Conservation (phyloP, 2,329 filamentous ascomycete genomes). For the Helotiales sp. region DNA sequence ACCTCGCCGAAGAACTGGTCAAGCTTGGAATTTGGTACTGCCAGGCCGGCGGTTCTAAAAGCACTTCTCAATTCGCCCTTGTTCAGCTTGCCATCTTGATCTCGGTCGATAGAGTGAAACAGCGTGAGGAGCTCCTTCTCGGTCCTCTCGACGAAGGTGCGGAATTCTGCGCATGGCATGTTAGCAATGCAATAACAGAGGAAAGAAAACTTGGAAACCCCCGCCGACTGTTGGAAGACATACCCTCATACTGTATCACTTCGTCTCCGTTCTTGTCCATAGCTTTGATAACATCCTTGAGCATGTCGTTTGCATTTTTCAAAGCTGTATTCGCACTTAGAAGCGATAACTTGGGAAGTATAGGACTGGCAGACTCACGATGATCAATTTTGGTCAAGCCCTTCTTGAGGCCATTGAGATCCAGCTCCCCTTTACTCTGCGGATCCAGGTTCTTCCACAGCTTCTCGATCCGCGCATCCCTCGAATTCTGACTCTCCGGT, state of each 20-base stretch:
- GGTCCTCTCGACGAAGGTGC: constrained; percentile 82
- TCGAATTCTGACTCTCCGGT: constrained; percentile 76
- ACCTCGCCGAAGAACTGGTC: constrained; percentile 88
- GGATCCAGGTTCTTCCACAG: constrained; percentile 86
- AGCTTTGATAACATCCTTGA: constrained; percentile 77
- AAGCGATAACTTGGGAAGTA: constrained; percentile 23
- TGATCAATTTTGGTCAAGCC: constrained; percentile 90
- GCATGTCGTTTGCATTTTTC: constrained; percentile 88
- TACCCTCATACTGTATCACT: constrained; percentile 89
- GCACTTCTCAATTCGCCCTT: constrained; percentile 82
- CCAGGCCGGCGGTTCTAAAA: constrained; percentile 78
- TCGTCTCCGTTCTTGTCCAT: constrained; percentile 90
- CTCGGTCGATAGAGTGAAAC: constrained; percentile 85
- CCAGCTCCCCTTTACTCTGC: constrained; percentile 76
- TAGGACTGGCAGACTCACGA: constrained; percentile 60
- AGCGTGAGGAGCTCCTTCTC: constrained; percentile 82
- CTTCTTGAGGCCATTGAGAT: constrained; percentile 82
- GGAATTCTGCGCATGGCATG: constrained; percentile 70
- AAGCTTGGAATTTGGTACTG: constrained; percentile 77
- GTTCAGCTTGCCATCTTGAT: constrained; percentile 85
- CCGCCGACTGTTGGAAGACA: constrained; percentile 37
- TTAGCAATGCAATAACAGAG: not conserved
- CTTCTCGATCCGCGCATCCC: constrained; percentile 79
- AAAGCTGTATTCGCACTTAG: constrained; percentile 57
- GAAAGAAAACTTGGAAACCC: not conserved